Evolutionary conservation across 139 green algal species (phyloP).

Genomic region (Axilococcus clingmanii): DNA sequence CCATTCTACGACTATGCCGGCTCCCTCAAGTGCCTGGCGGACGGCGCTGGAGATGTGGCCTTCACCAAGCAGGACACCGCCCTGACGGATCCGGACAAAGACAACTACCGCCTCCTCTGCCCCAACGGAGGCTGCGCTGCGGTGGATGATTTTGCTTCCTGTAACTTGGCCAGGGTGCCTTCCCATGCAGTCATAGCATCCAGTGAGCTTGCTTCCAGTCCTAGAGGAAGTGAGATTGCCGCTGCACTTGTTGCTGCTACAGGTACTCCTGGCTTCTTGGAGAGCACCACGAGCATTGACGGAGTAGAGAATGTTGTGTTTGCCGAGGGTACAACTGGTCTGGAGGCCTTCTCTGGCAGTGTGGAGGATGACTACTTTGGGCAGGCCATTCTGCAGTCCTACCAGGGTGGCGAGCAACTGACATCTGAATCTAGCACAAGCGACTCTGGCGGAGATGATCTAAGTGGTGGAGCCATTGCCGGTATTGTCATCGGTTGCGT

Average conservation of each 20-base stretch:
- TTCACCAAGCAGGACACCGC: constrained; percentile 33
- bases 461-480: too few relatives aligned
- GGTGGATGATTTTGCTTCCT: constrained; percentile 8
- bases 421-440: too few relatives aligned
- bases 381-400: background rate
- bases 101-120: constrained; percentile 18
- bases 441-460: too few relatives aligned
- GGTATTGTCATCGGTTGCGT: too few relatives aligned
- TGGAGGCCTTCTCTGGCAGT: background rate
- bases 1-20: constrained; percentile 32
- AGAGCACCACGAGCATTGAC: background rate
- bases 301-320: background rate
- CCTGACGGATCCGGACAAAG: background rate
- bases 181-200: constrained; percentile 16
- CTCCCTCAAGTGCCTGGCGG: constrained; percentile 35
- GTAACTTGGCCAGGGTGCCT: constrained; percentile 14
- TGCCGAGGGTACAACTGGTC: background rate
- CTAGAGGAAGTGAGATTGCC: background rate
- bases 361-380: background rate
- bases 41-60: constrained; percentile 37
- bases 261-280: background rate
- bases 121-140: constrained; percentile 16
- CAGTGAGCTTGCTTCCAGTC: constrained; percentile 10
- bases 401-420: too few relatives aligned
- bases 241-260: background rate